A percentile compares a stretch with the other conserved stretches of the same genome.
phyloP scores from a whole-genome alignment of 108 stramenopile genomes.

The Fistulifera pelliculosa region DNA sequence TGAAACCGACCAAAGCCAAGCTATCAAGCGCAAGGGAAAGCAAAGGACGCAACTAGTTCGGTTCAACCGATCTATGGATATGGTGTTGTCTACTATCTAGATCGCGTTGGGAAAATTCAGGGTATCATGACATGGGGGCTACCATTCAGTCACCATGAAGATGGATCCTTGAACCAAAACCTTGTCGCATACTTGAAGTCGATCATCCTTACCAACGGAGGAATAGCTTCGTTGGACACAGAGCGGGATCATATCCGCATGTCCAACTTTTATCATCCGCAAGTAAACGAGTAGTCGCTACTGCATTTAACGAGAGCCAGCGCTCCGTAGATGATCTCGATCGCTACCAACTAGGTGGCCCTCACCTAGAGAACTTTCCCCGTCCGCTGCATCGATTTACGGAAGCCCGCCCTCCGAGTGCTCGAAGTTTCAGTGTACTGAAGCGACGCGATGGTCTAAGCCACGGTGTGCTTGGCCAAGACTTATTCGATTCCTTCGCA shows the following conservation, averaged over 20 bases:
- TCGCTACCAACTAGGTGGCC: constrained; percentile 21
- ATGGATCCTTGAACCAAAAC: constrained; percentile 32
- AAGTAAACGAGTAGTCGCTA: constrained; percentile 46
- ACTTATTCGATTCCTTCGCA: constrained; percentile 33
- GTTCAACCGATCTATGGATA: constrained; percentile 54
- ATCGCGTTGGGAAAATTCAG: constrained; percentile 54
- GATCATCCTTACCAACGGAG: constrained; percentile 55
- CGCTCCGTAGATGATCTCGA: constrained; percentile 10
- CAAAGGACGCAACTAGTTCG: background rate
- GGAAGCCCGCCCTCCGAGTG: constrained; percentile 36
- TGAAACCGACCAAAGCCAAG: background rate
- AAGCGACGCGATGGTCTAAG: constrained; percentile 48
- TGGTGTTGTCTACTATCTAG: constrained; percentile 74
- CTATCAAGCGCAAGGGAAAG: background rate
- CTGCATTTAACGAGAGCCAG: constrained; percentile 21
- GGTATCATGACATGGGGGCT: constrained; percentile 84
- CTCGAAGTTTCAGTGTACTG: constrained; percentile 43
- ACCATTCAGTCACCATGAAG: constrained; percentile 39
- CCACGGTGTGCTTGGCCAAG: constrained; percentile 48
- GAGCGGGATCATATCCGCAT: constrained; percentile 15
- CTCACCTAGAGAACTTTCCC: constrained; percentile 20
- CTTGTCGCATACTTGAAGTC: constrained; percentile 51
- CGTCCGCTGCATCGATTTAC: constrained; percentile 69
- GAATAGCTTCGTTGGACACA: constrained; percentile 46
- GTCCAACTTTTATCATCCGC: constrained; percentile 19